Conservation (phyloP, 306 rosid species). For the Psophocarpus tetragonolobus region DNA sequence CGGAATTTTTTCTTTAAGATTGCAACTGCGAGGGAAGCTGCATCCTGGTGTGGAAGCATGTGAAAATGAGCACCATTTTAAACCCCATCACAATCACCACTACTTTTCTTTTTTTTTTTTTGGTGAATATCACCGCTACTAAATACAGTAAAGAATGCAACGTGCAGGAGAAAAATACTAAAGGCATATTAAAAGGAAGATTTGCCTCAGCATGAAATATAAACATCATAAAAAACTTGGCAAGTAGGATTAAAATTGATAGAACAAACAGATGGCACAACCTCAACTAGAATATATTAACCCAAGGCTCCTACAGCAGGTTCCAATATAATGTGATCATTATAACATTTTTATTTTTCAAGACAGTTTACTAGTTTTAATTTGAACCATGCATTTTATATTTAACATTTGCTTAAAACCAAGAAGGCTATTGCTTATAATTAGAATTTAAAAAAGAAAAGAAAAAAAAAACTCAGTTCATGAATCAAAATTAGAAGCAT, state of each 20-base stretch:
- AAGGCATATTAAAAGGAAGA: not conserved
- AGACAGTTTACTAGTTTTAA: not conserved
- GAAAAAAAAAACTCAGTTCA: not conserved
- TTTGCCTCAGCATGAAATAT: slow-evolving; percentile 17
- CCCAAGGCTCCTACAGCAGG: not conserved
- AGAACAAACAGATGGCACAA: slow-evolving; percentile 1
- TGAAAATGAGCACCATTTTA: slow-evolving; percentile 29
- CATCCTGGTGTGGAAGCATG: slow-evolving; percentile 64
- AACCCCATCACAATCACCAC: slow-evolving; percentile 16
- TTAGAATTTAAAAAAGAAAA: not conserved
- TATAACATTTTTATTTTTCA: not conserved
- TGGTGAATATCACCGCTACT: not conserved
- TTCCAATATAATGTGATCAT: not conserved
- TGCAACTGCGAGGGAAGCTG: slow-evolving; percentile 78
- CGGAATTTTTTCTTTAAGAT: slow-evolving; percentile 73
- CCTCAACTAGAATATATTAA: not conserved
- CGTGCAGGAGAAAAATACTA: not conserved
- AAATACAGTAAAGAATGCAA: not conserved
- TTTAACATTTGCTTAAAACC: not conserved
- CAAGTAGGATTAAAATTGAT: not conserved
- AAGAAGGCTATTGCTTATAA: not conserved
- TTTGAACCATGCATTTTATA: not conserved
- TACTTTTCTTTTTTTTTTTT: too few species aligned
- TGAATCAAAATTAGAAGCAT: not conserved
- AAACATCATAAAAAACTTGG: not conserved